Evolutionary conservation across 2,329 filamentous ascomycete species (phyloP).

Genomic region (Cladophialophora yegresii): DNA sequence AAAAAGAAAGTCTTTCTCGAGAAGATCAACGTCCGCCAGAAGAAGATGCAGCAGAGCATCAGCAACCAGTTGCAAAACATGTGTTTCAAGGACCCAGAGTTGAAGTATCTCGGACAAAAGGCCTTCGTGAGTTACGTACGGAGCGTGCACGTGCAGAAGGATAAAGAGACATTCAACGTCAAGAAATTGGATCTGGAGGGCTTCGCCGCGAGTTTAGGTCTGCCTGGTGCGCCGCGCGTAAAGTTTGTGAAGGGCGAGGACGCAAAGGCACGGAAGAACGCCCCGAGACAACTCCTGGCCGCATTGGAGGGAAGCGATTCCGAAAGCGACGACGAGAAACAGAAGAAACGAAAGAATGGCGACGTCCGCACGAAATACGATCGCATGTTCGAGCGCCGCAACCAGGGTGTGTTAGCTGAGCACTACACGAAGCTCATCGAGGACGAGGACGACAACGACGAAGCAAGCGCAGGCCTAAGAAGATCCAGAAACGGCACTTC

Average conservation of each 20-base stretch:
- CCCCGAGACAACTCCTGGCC: slow-evolving; percentile 65
- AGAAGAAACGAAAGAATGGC: slow-evolving; percentile 59
- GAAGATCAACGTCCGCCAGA: slow-evolving; percentile 80
- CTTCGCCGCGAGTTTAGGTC: slow-evolving; percentile 79
- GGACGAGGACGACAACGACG: slow-evolving; percentile 50
- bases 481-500: slow-evolving; percentile 48
- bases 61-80: slow-evolving; percentile 84
- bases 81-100: slow-evolving; percentile 90
- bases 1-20: slow-evolving; percentile 88
- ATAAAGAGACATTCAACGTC: slow-evolving; percentile 88
- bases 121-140: slow-evolving; percentile 89
- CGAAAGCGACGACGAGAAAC: slow-evolving; percentile 45
- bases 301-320: slow-evolving; percentile 59
- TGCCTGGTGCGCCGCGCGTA: slow-evolving; percentile 89
- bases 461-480: background rate
- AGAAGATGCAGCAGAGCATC: slow-evolving; percentile 80
- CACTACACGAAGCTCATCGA: slow-evolving; percentile 87
- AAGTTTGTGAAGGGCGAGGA: slow-evolving; percentile 91
- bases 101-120: slow-evolving; percentile 95
- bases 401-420: slow-evolving; percentile 91
- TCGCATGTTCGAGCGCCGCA: slow-evolving; percentile 95
- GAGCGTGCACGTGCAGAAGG: slow-evolving; percentile 82
- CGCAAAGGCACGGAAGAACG: slow-evolving; percentile 83
- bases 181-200: slow-evolving; percentile 81
- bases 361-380: slow-evolving; percentile 92